These are phyloP conservation scores for Leucocoprinus gongylophorus DNA, from an alignment of 1,284 basidiomycete genomes.

Conservation along the genomic window DNA sequence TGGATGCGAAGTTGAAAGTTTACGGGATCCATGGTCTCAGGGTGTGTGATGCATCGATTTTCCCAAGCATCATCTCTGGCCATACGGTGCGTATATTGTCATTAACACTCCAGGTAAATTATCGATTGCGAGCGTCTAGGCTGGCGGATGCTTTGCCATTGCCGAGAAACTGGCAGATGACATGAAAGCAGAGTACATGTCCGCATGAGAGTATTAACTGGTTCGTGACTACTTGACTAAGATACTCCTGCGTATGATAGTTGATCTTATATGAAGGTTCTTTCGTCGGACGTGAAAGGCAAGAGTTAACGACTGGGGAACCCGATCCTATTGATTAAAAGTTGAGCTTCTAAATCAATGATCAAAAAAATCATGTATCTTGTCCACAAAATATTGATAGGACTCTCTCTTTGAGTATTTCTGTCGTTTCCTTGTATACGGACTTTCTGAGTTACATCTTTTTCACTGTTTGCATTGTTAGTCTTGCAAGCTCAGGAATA, in stretches of 20 bases:
- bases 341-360: no score
- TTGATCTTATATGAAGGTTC: background rate
- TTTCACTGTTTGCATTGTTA: no score
- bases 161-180: conserved; percentile 54
- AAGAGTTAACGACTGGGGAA: no score
- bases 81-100: conserved; percentile 44
- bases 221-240: background rate
- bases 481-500: no score
- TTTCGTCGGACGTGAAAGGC: no score
- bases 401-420: no score
- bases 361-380: no score
- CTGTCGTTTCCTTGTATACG: no score
- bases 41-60: conserved; percentile 57
- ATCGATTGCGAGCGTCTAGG: conserved; percentile 24
- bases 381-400: no score
- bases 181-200: conserved; percentile 31
- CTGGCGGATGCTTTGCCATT: conserved; percentile 42
- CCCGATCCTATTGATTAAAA: no score
- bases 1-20: conserved; percentile 17
- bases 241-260: background rate
- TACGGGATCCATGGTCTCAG: conserved; percentile 33
- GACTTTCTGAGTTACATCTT: no score
- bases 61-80: conserved; percentile 50
- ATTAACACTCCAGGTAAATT: background rate
- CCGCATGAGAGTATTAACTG: background rate